Evolutionary conservation across 2,329 filamentous ascomycete genomes (phyloP).

Genomic region (Colletotrichum liriopes): DNA sequence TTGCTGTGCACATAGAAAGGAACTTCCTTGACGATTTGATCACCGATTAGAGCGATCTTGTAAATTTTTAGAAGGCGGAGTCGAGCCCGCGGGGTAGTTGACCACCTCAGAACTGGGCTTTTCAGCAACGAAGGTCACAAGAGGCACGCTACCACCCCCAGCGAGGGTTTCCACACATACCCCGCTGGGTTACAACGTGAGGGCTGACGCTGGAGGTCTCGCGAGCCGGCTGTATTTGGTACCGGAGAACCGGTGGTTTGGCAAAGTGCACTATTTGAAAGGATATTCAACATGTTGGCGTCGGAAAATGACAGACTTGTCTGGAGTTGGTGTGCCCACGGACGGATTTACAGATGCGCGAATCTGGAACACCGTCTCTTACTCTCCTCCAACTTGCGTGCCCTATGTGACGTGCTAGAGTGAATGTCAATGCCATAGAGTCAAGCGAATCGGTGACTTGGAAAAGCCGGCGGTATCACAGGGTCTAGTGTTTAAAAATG

Average conservation of each 20-base stretch:
- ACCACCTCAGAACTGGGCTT: slow-evolving; percentile 2
- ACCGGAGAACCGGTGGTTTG: slow-evolving; percentile 28
- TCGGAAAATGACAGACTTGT: slow-evolving; percentile 35
- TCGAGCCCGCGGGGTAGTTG: slow-evolving; percentile 13
- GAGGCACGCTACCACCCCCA: slow-evolving; percentile 10
- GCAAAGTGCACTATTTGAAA: slow-evolving; percentile 37
- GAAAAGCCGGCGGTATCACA: not conserved
- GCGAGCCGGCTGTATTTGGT: slow-evolving; percentile 29
- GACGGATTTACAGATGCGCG: slow-evolving; percentile 25
- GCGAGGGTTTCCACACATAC: slow-evolving; percentile 1
- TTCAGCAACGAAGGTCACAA: slow-evolving; percentile 2
- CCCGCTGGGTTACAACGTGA: slow-evolving; percentile 18
- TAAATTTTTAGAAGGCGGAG: slow-evolving; percentile 33
- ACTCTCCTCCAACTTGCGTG: not conserved
- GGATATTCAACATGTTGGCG: slow-evolving; percentile 36
- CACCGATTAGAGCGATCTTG: slow-evolving; percentile 39
- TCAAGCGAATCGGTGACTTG: not conserved
- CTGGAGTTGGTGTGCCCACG: slow-evolving; percentile 22
- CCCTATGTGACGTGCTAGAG: not conserved
- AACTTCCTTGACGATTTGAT: slow-evolving; percentile 24
- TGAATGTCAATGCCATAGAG: not conserved
- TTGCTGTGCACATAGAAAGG: slow-evolving; percentile 32
- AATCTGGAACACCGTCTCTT: slow-evolving; percentile 23
- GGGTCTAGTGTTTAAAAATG: not conserved
- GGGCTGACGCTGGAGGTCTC: slow-evolving; percentile 6